Base-by-base conservation (phyloP, 306 rosid genomes). In the Casuarina glauca region DNA sequence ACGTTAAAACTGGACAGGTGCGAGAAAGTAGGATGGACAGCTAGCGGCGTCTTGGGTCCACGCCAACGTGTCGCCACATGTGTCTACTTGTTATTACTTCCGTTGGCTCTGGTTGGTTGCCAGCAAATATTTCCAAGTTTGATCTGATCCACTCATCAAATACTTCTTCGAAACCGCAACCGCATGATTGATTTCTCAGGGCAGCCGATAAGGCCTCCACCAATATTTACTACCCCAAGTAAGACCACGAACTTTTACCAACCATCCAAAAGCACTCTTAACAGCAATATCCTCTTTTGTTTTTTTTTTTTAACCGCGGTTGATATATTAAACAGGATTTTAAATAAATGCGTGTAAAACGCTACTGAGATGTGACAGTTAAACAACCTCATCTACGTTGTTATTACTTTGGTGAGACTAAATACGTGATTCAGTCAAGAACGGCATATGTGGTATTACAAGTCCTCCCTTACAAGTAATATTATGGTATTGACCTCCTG, bases 41-140 rank as follows among this genome's bases (percentile, higher is more conserved):
- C 55, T 32, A 51, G 36, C 16, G 10, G 74, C 10, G 76, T 26
- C 43, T 72, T 73, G 55, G 79, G 78, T 83, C 45, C 64, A 83
- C 60, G 82, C 85, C 11, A 83, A 70, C 86, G 83, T 74, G 80
- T 88, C 82, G 89, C 91, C 89, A 85, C 86, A 81, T 85, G 81
- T 17, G 71, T 35, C 10, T 1, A 16, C 6, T 66, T 13, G 4
- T 32, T 26, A 35, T 4, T 58, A 26, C 32, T 26, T 26, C 32
- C 32, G 32, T 0, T 0, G 32, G 32, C 32, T 26, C 32, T 26
- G 32, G 1, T 26, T 26, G 32, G 32, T 26, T 26, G 32, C 32
- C 32, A 26, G 32, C 32, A 26, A 26, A 26, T 26, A 26, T 26
- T 26, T 26, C 32, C 32, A 26, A 26, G 32, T 26, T 26, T 26